Evolutionary conservation across 768 basidiomycete species (phyloP).

Genomic region (Macrolepiota dolichaula): DNA sequence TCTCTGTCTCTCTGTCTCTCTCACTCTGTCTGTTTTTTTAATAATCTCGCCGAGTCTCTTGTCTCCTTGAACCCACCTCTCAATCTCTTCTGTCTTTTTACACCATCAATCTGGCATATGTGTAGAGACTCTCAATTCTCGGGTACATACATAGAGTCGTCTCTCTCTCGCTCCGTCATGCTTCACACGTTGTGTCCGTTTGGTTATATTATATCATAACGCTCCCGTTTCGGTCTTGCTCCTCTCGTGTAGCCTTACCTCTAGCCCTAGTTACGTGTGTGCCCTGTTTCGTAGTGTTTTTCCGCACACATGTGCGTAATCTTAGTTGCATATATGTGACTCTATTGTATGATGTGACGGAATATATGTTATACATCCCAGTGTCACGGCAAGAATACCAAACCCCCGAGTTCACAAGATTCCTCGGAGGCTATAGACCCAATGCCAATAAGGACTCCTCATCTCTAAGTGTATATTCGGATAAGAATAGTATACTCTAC

Average conservation of each 20-base stretch:
- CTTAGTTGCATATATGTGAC: background rate
- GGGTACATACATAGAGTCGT: background rate
- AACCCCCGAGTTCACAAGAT: too few relatives aligned
- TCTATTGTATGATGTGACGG: background rate
- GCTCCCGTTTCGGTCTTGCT: background rate
- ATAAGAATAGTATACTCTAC: too few relatives aligned
- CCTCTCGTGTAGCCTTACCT: background rate
- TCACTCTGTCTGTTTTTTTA: background rate
- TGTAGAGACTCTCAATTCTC: background rate
- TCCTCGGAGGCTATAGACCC: too few relatives aligned
- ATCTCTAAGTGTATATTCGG: too few relatives aligned
- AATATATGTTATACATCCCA: too few relatives aligned
- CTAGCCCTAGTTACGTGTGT: background rate
- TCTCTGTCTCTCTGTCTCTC: background rate
- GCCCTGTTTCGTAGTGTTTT: background rate
- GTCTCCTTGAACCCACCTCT: too few relatives aligned
- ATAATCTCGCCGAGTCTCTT: too few relatives aligned
- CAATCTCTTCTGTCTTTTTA: background rate
- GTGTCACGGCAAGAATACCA: too few relatives aligned
- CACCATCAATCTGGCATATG: background rate
- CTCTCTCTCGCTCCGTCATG: background rate
- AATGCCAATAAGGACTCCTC: too few relatives aligned
- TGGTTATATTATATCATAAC: background rate
- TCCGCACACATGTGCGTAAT: background rate
- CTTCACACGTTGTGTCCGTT: background rate